phyloP scores from a whole-genome alignment of 768 basidiomycete species.

The Cyclocybe aegerita region DNA sequence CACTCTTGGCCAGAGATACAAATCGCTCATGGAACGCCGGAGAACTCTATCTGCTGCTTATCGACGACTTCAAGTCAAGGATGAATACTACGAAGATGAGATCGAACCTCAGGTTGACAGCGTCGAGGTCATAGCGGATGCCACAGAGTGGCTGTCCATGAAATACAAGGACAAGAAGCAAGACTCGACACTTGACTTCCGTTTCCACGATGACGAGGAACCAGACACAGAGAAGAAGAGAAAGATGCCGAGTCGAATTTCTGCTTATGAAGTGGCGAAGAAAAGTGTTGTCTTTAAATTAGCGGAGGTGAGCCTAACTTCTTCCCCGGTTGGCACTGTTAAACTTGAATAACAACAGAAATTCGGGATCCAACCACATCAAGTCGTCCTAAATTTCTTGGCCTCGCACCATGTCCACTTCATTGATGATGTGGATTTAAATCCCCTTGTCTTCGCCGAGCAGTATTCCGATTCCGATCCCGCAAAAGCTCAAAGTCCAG shows the following conservation, averaged over 20 bases:
- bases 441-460: slow-evolving; percentile 81
- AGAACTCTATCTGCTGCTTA: slow-evolving; percentile 64
- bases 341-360: slow-evolving; percentile 43
- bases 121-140: slow-evolving; percentile 88
- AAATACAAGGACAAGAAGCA: slow-evolving; percentile 78
- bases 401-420: slow-evolving; percentile 60
- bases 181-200: slow-evolving; percentile 52
- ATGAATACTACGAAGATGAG: slow-evolving; percentile 75
- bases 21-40: slow-evolving; percentile 79
- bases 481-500: slow-evolving; percentile 51
- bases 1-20: slow-evolving; percentile 84
- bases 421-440: slow-evolving; percentile 78
- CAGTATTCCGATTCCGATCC: slow-evolving; percentile 78
- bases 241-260: slow-evolving; percentile 82
- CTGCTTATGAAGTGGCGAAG: slow-evolving; percentile 82
- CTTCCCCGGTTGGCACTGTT: not conserved
- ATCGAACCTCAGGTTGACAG: slow-evolving; percentile 68
- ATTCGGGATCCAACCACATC: slow-evolving; percentile 79
- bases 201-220: slow-evolving; percentile 73
- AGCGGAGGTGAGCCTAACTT: slow-evolving; percentile 60
- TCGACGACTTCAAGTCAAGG: slow-evolving; percentile 62
- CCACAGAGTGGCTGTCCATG: slow-evolving; percentile 87
- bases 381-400: slow-evolving; percentile 84
- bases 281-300: slow-evolving; percentile 75
- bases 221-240: slow-evolving; percentile 53